These are phyloP conservation scores for Neurospora sp. DNA, from an alignment of 495 filamentous ascomycete genomes.

Conservation along the genomic window DNA sequence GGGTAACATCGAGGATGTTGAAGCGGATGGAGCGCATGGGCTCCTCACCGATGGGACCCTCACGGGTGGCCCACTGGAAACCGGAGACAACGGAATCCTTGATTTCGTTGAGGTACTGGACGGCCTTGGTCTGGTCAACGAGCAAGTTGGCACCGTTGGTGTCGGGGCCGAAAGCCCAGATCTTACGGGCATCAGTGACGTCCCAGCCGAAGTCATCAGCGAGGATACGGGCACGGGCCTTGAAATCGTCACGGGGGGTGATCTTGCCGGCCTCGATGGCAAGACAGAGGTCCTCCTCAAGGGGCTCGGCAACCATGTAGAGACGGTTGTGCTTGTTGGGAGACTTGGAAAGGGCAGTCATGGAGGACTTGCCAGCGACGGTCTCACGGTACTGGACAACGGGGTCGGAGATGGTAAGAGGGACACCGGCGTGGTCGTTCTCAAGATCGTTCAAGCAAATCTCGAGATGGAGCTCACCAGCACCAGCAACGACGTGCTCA, in stretches of 20 bases:
- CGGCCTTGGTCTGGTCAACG: constrained; percentile 99
- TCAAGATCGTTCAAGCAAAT: constrained; percentile 99
- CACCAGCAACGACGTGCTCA: constrained; percentile 98
- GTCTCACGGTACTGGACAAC: constrained; percentile 98
- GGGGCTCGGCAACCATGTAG: constrained; percentile 82
- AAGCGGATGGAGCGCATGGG: constrained; percentile 94
- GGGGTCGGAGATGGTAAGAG: constrained; percentile 90
- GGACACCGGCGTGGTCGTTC: constrained; percentile 98
- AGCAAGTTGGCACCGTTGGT: constrained; percentile 96
- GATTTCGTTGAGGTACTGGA: constrained; percentile 99
- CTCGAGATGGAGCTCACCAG: constrained; percentile 97
- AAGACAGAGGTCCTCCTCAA: constrained; percentile 80
- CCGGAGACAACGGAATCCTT: constrained; percentile 99
- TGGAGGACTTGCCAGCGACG: constrained; percentile 68
- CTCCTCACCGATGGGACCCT: constrained; percentile 96
- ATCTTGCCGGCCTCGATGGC: constrained; percentile 92
- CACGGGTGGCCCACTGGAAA: constrained; percentile 99
- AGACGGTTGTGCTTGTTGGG: constrained; percentile 99
- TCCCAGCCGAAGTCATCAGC: constrained; percentile 98
- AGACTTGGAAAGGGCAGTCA: constrained; percentile 97
- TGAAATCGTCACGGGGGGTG: constrained; percentile 95
- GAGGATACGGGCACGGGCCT: constrained; percentile 90
- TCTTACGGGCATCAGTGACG: constrained; percentile 99
- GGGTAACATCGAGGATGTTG: constrained; percentile 98
- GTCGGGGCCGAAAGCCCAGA: constrained; percentile 99